A percentile compares a stretch with the other conserved stretches of the same genome.
These are phyloP conservation scores for Dicorynia guianensis DNA, from an alignment of 306 rosid species.

Conservation along the genomic window DNA sequence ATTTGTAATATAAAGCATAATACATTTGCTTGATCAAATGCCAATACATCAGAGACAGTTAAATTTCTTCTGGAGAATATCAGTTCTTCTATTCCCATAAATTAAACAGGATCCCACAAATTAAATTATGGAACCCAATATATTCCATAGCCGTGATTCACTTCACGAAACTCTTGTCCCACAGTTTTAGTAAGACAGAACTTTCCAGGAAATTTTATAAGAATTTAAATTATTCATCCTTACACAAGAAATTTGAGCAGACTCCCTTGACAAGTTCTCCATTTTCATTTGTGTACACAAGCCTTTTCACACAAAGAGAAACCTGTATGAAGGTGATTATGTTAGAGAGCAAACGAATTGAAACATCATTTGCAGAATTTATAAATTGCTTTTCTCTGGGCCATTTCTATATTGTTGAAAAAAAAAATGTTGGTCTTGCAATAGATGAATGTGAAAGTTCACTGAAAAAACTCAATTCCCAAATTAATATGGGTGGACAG, in stretches of 20 bases:
- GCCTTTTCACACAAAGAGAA: constrained; percentile 92
- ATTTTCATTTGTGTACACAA: constrained; percentile 86
- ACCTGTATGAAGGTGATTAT: constrained; percentile 62
- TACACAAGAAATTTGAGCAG: constrained; percentile 95
- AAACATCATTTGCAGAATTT: not conserved
- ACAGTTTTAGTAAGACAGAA: too few species aligned
- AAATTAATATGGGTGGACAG: not conserved
- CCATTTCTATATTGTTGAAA: not conserved
- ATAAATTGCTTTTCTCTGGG: not conserved
- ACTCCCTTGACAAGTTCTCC: constrained; percentile 97
- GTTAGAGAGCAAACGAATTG: constrained; percentile 26
- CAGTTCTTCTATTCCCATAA: too few species aligned
- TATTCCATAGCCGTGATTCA: too few species aligned
- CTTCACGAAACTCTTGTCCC: too few species aligned
- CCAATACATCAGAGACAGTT: not conserved
- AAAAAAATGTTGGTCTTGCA: constrained; percentile 15
- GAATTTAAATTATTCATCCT: constrained; percentile 46
- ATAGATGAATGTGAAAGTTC: constrained; percentile 10
- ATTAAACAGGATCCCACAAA: too few species aligned
- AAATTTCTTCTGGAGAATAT: not conserved
- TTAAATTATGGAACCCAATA: too few species aligned
- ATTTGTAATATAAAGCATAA: not conserved
- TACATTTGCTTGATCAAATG: not conserved
- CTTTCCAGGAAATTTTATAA: too few species aligned
- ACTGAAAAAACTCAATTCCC: not conserved